Evolutionary conservation across 2,329 filamentous ascomycete genomes (phyloP).

Genomic region (Harringtonia aguacate): DNA sequence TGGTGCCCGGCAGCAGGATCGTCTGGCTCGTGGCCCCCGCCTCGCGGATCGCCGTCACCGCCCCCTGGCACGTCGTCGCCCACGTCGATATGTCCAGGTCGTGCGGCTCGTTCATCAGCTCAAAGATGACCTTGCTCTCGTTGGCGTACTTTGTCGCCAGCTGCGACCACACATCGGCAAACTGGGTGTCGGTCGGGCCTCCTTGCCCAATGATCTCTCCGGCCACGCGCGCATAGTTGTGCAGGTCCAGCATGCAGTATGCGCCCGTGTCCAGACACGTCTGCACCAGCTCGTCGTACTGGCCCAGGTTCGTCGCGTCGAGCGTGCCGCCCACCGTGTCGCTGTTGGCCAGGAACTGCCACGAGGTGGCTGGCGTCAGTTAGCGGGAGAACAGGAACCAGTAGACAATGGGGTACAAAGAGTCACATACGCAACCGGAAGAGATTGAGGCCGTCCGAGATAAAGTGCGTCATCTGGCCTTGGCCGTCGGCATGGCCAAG

Average conservation of each 20-base stretch:
- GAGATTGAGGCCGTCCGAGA: slow-evolving; percentile 40
- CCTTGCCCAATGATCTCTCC: slow-evolving; percentile 54
- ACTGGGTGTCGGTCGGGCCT: slow-evolving; percentile 51
- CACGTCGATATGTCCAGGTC: slow-evolving; percentile 45
- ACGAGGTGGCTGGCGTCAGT: slow-evolving; percentile 27
- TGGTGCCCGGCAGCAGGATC: slow-evolving; percentile 53
- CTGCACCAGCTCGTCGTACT: slow-evolving; percentile 39
- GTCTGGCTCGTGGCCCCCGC: slow-evolving; percentile 49
- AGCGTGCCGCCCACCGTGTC: slow-evolving; percentile 28
- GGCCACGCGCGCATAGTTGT: slow-evolving; percentile 52
- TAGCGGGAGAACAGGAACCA: too few species aligned
- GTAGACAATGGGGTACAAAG: too few species aligned
- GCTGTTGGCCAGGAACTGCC: slow-evolving; percentile 39
- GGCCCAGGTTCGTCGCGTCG: slow-evolving; percentile 26
- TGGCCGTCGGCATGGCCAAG: slow-evolving; percentile 22
- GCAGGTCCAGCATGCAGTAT: slow-evolving; percentile 37
- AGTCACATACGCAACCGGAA: slow-evolving; percentile 38
- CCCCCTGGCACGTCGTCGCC: slow-evolving; percentile 50
- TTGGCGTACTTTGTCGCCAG: slow-evolving; percentile 47
- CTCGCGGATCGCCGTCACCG: slow-evolving; percentile 55
- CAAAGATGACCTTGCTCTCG: slow-evolving; percentile 46
- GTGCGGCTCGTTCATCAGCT: slow-evolving; percentile 62
- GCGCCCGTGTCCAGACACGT: slow-evolving; percentile 36
- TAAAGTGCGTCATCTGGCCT: slow-evolving; percentile 46
- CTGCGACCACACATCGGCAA: slow-evolving; percentile 46